Conservation (phyloP, 768 basidiomycete genomes). For the Lentinula boryana region DNA sequence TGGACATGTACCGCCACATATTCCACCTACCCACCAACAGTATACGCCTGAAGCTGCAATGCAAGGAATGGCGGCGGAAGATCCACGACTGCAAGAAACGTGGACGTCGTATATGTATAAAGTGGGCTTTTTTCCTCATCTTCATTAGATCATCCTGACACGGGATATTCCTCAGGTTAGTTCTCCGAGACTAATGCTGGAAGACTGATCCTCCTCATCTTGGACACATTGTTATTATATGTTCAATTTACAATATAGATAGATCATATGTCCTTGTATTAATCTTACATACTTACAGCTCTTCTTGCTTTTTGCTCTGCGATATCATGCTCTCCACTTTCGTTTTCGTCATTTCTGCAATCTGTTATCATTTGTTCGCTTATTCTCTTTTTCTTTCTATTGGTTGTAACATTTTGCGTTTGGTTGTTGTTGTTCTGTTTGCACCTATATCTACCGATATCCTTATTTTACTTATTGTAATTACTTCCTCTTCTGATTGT, state of each 20-base stretch:
- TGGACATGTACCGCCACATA: constrained; percentile 7
- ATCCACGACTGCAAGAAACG: constrained; percentile 56
- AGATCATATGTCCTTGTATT: neutral
- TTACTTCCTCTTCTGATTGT: neutral
- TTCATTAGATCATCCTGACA: neutral
- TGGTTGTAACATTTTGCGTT: neutral
- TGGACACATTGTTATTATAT: neutral
- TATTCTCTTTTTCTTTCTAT: neutral
- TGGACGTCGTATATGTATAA: constrained; percentile 67
- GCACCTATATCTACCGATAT: neutral
- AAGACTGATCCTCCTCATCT: constrained; percentile 20
- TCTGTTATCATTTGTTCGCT: neutral
- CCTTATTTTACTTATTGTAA: neutral
- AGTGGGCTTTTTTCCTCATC: constrained; percentile 20
- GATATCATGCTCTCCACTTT: neutral
- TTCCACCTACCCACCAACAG: constrained; percentile 22
- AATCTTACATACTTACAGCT: neutral
- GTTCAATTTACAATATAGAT: neutral
- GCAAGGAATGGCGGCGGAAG: constrained; percentile 45
- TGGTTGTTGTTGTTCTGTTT: neutral
- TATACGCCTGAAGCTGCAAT: constrained; percentile 43
- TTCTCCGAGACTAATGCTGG: constrained; percentile 35
- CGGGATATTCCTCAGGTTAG: constrained; percentile 25
- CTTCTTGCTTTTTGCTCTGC: neutral
- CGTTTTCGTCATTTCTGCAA: neutral